Percentiles rank a stretch among this genome's conserved stretches.
phyloP scores from a whole-genome alignment of 495 filamentous ascomycete genomes.

The Neurospora africana region DNA sequence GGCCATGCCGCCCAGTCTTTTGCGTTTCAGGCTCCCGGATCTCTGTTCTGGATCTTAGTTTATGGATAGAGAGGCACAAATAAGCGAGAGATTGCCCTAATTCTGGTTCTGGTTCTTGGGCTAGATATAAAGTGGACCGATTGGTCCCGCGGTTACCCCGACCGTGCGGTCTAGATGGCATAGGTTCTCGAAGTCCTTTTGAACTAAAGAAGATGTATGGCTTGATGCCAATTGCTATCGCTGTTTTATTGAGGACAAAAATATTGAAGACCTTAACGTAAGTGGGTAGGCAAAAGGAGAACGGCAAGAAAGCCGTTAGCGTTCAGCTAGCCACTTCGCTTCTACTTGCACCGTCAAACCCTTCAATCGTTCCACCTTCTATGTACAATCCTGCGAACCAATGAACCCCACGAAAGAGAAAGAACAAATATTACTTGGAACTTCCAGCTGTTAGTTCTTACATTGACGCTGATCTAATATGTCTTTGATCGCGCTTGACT shows the following conservation, averaged over 20 bases:
- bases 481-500: neutral
- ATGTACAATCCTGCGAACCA: neutral
- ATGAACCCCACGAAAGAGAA: neutral
- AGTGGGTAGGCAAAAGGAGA: neutral
- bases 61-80: too few species aligned
- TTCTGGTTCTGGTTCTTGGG: too few species aligned
- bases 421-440: neutral
- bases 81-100: too few species aligned
- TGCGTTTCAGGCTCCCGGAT: neutral
- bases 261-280: neutral
- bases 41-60: neutral
- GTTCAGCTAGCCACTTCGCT: neutral
- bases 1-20: neutral
- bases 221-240: neutral
- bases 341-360: neutral
- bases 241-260: neutral
- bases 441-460: neutral
- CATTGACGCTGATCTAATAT: neutral
- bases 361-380: neutral
- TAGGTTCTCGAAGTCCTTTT: neutral
- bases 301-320: neutral
- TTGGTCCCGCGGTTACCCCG: neutral
- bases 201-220: neutral
- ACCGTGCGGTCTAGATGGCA: neutral
- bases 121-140: neutral